Evolutionary conservation across 1,284 basidiomycete species (phyloP).

Genomic region (Trichosporon sp.): DNA sequence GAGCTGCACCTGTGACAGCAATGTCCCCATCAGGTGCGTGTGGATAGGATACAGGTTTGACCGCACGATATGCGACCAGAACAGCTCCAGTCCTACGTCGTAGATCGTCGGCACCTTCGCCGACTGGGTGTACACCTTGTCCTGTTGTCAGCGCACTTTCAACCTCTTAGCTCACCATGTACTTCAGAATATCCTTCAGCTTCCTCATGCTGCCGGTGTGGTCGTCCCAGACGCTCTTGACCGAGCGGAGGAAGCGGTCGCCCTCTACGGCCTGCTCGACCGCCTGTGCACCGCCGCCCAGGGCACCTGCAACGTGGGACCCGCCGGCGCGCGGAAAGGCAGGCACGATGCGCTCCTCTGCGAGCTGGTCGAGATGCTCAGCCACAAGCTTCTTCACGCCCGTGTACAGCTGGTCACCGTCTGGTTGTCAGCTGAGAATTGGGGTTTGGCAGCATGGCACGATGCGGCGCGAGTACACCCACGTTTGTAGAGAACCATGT

Average conservation of each 20-base stretch:
- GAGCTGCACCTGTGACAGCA: slow-evolving; percentile 83
- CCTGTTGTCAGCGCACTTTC: slow-evolving; percentile 62
- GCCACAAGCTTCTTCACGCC: slow-evolving; percentile 79
- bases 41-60: slow-evolving; percentile 69
- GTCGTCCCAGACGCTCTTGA: slow-evolving; percentile 90
- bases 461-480: slow-evolving; percentile 24
- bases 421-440: slow-evolving; percentile 29
- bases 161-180: slow-evolving; percentile 72
- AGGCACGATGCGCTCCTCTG: slow-evolving; percentile 75
- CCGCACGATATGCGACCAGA: slow-evolving; percentile 77
- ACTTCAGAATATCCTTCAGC: slow-evolving; percentile 86
- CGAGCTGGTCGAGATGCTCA: slow-evolving; percentile 80
- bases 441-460: background rate
- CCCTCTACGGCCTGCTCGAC: slow-evolving; percentile 64
- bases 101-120: slow-evolving; percentile 75
- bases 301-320: slow-evolving; percentile 42
- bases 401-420: slow-evolving; percentile 82
- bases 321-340: slow-evolving; percentile 67
- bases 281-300: slow-evolving; percentile 49
- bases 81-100: slow-evolving; percentile 81
- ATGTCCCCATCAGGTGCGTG: slow-evolving; percentile 75
- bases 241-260: slow-evolving; percentile 79
- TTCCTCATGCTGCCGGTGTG: slow-evolving; percentile 88
- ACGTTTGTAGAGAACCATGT: slow-evolving; percentile 83
- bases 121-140: slow-evolving; percentile 77